Evolutionary conservation across 2,329 filamentous ascomycete species (phyloP), one percentile per base, ranked within the genome.

Genomic region (Penicillium concentricum): DNA sequence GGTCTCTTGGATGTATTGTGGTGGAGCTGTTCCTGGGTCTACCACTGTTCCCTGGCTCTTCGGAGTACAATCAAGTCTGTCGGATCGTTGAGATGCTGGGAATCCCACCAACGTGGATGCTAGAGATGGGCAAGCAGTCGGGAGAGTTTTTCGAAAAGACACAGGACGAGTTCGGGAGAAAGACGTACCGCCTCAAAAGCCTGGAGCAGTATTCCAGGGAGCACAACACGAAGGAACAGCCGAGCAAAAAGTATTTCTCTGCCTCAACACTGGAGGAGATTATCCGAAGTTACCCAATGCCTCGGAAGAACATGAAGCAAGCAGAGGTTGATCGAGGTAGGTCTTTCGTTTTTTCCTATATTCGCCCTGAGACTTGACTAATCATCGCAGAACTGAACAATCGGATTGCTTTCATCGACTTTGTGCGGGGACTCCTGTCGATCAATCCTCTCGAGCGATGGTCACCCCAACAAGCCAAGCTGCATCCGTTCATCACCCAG

Each of bases 201-300:
- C 95, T 99, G 90, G 94, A 99, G 71, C 92, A 97, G 73, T 99
- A 97, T 74, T 93, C 94, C 16, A 83, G 93, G 55, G 94, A 99
- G 72, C 94, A 96, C 72, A 90, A 90, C 57, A 94, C 92, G 35
- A 99, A 99, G 74, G 94, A 99, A 75, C 94, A 97, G 74, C 94
- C 94, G 22, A 99, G 94, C 84, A 99, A 99, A 81, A 97, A 97
- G 77, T 99, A 99, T 75, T 99, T 99, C 78, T 90, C 93, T 67
- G 92, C 92, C 35, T 97, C 87, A 39, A 96, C 92, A 1, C 79
- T 99, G 51, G 93, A 93, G 4, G 94, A 99, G 64, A 99, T 99
- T 62, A 97, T 99, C 78, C 91, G 95, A 72, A 92, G 90, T 54
- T 99, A 99, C 72, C 90, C 94, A 6, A 97, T 99, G 93, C 94